Base-by-base conservation (phyloP, 768 basidiomycete genomes). In the Candolleomyces eurysporus region DNA sequence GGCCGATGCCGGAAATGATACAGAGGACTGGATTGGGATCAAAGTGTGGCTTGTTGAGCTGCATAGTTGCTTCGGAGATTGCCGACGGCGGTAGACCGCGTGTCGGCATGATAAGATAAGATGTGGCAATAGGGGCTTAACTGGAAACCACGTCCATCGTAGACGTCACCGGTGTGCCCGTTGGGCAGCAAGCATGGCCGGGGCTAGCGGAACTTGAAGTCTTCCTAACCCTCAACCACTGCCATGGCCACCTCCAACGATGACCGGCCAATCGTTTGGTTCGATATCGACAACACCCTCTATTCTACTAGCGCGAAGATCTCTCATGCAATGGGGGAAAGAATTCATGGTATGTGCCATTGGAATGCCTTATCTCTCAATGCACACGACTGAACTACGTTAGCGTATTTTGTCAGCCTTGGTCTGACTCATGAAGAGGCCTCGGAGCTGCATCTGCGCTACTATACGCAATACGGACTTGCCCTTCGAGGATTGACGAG, bases 271-370 rank as follows among this genome's bases (percentile, higher is more conserved):
- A 74, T 92, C 53, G 79, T 92, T 55, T 94, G 87, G 84, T 85
- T 94, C 62, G 92, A 94, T 69, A 91, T 94, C 61, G 93, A 94
- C 73, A 94, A 95, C 67, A 93, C 92, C 3, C 80, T 95, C 16
- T 95, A 94, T 71, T 90, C 91, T 8, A 84, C 90, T 0, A 87
- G 82, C 66, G 78, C 86, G 19, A 85, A 81, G 71, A 91, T 94
- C 57, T 86, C 88, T 4, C 84, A 90, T 63, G 87, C 83, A 17
- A 94, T 95, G 93, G 87, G 88, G 13, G 73, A 86, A 62, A 83
- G 85, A 56, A 94, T 94, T 55, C 91, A 92, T 67, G 84, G 92
- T 88, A 65, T 51, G 76, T 49, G 45, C 51, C 54, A 2, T 19
- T 45, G 17, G 43, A 45, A 45, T 6, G 9, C 39, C 26, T 3